Evolutionary conservation across 2,329 filamentous ascomycete species (phyloP).

Genomic region (Biscogniauxia sp.): DNA sequence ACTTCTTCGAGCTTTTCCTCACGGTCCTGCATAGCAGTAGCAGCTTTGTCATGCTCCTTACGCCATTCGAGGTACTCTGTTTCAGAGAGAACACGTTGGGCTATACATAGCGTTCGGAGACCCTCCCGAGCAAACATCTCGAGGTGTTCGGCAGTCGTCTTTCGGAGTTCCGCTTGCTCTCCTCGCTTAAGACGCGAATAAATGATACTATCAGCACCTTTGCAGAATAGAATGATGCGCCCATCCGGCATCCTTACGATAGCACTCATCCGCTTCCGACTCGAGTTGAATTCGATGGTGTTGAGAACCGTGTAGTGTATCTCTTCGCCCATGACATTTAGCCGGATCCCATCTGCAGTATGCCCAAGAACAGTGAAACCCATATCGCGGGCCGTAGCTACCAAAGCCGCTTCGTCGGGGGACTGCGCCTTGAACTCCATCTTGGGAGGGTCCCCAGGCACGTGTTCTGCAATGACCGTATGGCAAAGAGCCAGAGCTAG

Average conservation of each 20-base stretch:
- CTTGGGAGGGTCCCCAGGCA: constrained; percentile 83
- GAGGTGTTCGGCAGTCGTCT: constrained; percentile 84
- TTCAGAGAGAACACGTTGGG: constrained; percentile 75
- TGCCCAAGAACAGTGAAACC: constrained; percentile 89
- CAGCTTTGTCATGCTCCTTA: constrained; percentile 81
- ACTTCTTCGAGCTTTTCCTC: constrained; percentile 92
- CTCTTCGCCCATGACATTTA: constrained; percentile 87
- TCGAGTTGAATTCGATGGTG: constrained; percentile 96
- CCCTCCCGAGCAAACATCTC: constrained; percentile 97
- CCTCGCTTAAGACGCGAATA: constrained; percentile 85
- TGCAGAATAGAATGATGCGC: constrained; percentile 88
- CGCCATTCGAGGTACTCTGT: constrained; percentile 84
- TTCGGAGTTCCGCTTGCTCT: constrained; percentile 80
- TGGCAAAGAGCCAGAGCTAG: constrained; percentile 92
- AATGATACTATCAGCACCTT: constrained; percentile 95
- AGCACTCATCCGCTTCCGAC: constrained; percentile 94
- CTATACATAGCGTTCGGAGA: constrained; percentile 90
- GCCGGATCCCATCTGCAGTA: constrained; percentile 73
- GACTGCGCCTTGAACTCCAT: constrained; percentile 97
- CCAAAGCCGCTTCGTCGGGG: constrained; percentile 91
- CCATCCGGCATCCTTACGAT: constrained; percentile 94
- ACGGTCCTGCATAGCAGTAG: constrained; percentile 77
- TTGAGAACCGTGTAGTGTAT: constrained; percentile 84
- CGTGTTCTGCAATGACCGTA: constrained; percentile 87
- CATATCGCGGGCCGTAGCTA: constrained; percentile 90